Conservation (phyloP, 805 yeast species). For the Ogataea henricii region DNA sequence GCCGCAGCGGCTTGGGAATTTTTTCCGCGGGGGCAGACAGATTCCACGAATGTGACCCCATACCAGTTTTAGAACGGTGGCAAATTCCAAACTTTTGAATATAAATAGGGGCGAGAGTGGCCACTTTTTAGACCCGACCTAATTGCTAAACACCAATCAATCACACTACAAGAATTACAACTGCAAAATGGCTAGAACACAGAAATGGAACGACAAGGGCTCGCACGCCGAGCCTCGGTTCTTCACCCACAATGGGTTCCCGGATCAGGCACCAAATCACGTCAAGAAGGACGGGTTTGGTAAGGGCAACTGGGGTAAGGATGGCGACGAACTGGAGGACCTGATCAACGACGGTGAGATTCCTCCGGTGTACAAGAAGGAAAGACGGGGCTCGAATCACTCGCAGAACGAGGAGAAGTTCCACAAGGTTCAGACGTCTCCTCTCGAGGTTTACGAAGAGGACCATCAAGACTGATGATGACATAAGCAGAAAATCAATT, state of each 20-base stretch:
- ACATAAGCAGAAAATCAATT: neutral
- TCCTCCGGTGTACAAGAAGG: conserved; percentile 45
- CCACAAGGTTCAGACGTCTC: conserved; percentile 26
- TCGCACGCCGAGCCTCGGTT: conserved; percentile 57
- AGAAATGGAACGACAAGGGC: conserved; percentile 61
- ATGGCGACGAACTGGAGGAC: conserved; percentile 75
- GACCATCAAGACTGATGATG: neutral
- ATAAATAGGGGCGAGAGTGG: conserved; percentile 1
- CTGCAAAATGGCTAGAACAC: conserved; percentile 68
- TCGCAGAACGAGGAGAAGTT: conserved; percentile 45
- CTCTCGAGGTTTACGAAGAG: conserved; percentile 7
- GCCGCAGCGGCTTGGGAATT: neutral
- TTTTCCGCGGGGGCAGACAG: neutral
- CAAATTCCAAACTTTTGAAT: conserved; percentile 4
- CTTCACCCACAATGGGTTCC: conserved; percentile 77
- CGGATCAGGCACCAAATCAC: conserved; percentile 69
- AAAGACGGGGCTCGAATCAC: conserved; percentile 53
- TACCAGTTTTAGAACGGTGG: neutral
- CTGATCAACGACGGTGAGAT: conserved; percentile 60
- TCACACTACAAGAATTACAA: too few species aligned
- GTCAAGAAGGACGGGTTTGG: conserved; percentile 87
- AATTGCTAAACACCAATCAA: neutral
- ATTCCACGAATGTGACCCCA: conserved; percentile 5
- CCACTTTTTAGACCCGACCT: neutral
- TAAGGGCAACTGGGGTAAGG: conserved; percentile 82